phyloP scores from a whole-genome alignment of 2,329 filamentous ascomycete genomes.

The Penicillium brevicompactum region DNA sequence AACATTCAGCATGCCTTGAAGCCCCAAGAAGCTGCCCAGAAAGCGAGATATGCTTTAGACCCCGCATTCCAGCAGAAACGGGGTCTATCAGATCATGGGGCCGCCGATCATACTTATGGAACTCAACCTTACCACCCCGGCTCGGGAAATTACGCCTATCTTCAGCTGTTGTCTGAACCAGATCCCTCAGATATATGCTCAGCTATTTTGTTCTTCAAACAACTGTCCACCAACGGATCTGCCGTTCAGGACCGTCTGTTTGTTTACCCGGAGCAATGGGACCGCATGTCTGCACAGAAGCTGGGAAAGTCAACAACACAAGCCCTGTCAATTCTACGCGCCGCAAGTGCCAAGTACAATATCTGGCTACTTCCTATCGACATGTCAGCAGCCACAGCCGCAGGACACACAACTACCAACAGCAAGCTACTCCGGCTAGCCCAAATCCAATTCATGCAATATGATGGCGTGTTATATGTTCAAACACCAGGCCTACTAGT shows the following conservation, averaged over 20 bases:
- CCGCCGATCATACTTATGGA: constrained; percentile 14
- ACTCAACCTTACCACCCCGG: constrained; percentile 3
- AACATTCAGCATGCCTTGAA: constrained; percentile 73
- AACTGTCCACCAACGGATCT: constrained; percentile 37
- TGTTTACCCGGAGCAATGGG: constrained; percentile 51
- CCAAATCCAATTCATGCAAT: constrained; percentile 44
- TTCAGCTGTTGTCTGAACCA: constrained; percentile 47
- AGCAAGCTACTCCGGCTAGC: constrained; percentile 41
- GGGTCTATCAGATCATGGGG: constrained; percentile 6
- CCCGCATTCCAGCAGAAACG: constrained; percentile 28
- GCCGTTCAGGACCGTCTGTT: constrained; percentile 45
- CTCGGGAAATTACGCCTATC: constrained; percentile 42
- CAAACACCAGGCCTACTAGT: constrained; percentile 45
- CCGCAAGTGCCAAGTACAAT: constrained; percentile 41
- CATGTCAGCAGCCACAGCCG: constrained; percentile 35
- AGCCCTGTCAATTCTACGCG: constrained; percentile 41
- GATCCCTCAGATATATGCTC: constrained; percentile 50
- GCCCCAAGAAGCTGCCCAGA: constrained; percentile 18
- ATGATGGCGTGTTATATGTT: constrained; percentile 48
- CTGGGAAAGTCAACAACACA: constrained; percentile 30
- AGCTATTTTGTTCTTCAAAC: constrained; percentile 47
- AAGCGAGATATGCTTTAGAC: constrained; percentile 13
- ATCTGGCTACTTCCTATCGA: constrained; percentile 47
- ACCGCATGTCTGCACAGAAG: constrained; percentile 29
- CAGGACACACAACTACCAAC: constrained; percentile 37